Evolutionary conservation across 192 early-diverging fungal genomes (phyloP).

Genomic region (Spinellus fusiger): DNA sequence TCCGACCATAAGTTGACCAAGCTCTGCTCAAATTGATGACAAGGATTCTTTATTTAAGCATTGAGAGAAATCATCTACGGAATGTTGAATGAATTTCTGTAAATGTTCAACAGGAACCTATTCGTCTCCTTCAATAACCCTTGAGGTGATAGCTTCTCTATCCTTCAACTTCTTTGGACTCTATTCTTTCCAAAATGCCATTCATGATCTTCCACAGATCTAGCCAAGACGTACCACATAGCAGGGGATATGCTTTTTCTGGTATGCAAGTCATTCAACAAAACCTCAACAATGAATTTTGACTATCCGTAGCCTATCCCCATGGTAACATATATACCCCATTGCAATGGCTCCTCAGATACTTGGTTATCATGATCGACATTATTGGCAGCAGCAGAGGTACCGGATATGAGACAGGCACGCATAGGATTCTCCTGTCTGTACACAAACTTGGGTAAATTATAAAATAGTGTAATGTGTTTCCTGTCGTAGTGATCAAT

Average conservation of each 20-base stretch:
- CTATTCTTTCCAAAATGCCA: not conserved
- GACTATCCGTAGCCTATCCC: slow-evolving; percentile 28
- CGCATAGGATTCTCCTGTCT: slow-evolving; percentile 8
- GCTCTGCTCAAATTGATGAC: not conserved
- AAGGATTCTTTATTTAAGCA: slow-evolving; percentile 1
- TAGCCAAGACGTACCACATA: slow-evolving; percentile 26
- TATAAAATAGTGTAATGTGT: slow-evolving; percentile 15
- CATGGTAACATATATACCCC: slow-evolving; percentile 6
- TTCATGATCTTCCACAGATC: slow-evolving; percentile 15
- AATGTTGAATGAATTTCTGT: slow-evolving; percentile 1
- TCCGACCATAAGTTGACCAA: not conserved
- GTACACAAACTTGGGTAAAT: slow-evolving; percentile 17
- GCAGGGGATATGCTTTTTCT: slow-evolving; percentile 15
- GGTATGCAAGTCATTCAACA: slow-evolving; percentile 9
- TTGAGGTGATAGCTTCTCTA: not conserved
- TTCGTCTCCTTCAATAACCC: not conserved
- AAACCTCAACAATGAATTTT: slow-evolving; percentile 26
- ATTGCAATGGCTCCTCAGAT: slow-evolving; percentile 14
- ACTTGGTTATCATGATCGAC: not conserved
- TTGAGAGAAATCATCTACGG: not conserved
- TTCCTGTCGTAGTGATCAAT: slow-evolving; percentile 21
- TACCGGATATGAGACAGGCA: slow-evolving; percentile 18
- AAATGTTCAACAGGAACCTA: not conserved
- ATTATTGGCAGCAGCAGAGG: slow-evolving; percentile 11
- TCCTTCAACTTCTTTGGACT: not conserved